phyloP scores from a whole-genome alignment of 2,329 filamentous ascomycete genomes.

The Hirsutella rhossiliensis region DNA sequence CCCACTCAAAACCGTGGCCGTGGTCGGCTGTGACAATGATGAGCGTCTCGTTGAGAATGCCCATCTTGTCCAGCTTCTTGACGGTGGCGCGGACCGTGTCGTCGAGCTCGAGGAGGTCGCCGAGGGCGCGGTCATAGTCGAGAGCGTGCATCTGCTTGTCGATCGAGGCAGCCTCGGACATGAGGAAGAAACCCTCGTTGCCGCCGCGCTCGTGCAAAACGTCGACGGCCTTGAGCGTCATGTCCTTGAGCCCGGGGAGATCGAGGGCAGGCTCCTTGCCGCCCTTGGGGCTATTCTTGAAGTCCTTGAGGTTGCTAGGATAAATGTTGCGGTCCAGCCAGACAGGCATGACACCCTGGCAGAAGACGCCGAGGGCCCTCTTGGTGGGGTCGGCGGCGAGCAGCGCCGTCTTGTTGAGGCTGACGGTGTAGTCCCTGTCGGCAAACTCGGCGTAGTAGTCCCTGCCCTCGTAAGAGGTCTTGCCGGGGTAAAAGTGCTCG shows the following conservation, averaged over 20 bases:
- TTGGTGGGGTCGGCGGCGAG: conserved; percentile 41
- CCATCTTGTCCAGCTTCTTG: conserved; percentile 52
- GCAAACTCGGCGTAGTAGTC: conserved; percentile 72
- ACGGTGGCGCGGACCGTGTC: conserved; percentile 71
- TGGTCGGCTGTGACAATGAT: conserved; percentile 78
- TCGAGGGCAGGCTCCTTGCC: conserved; percentile 53
- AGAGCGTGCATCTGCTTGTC: conserved; percentile 85
- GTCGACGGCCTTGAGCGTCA: conserved; percentile 79
- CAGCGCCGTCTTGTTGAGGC: conserved; percentile 63
- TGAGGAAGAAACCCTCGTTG: conserved; percentile 72
- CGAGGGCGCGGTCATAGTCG: conserved; percentile 77
- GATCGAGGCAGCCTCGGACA: conserved; percentile 75
- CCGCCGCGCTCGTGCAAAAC: conserved; percentile 56
- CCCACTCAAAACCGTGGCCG: conserved; percentile 70
- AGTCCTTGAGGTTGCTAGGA: conserved; percentile 51
- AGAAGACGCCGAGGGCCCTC: conserved; percentile 68
- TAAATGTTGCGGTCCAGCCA: conserved; percentile 84
- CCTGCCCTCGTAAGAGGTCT: conserved; percentile 53
- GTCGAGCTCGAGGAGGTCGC: conserved; percentile 75
- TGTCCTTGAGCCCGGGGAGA: conserved; percentile 75
- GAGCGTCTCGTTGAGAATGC: conserved; percentile 61
- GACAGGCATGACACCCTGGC: conserved; percentile 61
- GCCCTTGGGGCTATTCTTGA: conserved; percentile 59
- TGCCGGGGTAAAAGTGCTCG: conserved; percentile 62
- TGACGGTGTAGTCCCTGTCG: conserved; percentile 59